Evolutionary conservation across 345 rosid species (phyloP).

Genomic region (Boechera retrofracta): DNA sequence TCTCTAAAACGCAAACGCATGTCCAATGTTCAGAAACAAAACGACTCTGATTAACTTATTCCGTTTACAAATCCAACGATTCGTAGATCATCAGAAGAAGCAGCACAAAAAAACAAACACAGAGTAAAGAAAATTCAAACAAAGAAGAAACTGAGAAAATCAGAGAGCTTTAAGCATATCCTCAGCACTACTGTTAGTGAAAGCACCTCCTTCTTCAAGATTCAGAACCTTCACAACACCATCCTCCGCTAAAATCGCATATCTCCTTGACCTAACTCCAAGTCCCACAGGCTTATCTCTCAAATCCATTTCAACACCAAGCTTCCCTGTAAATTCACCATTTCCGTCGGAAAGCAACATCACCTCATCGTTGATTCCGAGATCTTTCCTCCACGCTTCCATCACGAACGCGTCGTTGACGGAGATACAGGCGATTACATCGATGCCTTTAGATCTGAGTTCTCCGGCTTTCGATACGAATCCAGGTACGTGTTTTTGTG

Average conservation of each 20-base stretch:
- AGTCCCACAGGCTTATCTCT: constrained; percentile 83
- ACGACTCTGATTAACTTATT: constrained; percentile 3
- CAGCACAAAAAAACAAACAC: not conserved
- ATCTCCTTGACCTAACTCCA: constrained; percentile 82
- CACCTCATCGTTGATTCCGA: constrained; percentile 74
- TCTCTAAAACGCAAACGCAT: not conserved
- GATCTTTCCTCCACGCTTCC: constrained; percentile 82
- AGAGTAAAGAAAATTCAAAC: not conserved
- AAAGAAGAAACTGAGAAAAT: constrained; percentile 9
- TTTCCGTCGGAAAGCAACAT: constrained; percentile 76
- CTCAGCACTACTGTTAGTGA: constrained; percentile 85
- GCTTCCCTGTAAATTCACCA: constrained; percentile 74
- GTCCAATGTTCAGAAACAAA: not conserved
- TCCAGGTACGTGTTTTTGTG: constrained; percentile 91
- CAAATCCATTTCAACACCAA: constrained; percentile 84
- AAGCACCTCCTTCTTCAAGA: constrained; percentile 93
- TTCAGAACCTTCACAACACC: constrained; percentile 85
- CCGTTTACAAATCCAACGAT: constrained; percentile 11
- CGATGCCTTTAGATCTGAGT: constrained; percentile 84
- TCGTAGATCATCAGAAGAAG: not conserved
- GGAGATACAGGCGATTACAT: constrained; percentile 85
- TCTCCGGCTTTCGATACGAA: constrained; percentile 81
- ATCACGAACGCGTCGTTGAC: constrained; percentile 93
- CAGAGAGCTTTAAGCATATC: constrained; percentile 79
- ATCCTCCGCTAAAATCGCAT: constrained; percentile 79